Conservation (phyloP, 257 asterid species). For the Salvia miltiorrhiza region DNA sequence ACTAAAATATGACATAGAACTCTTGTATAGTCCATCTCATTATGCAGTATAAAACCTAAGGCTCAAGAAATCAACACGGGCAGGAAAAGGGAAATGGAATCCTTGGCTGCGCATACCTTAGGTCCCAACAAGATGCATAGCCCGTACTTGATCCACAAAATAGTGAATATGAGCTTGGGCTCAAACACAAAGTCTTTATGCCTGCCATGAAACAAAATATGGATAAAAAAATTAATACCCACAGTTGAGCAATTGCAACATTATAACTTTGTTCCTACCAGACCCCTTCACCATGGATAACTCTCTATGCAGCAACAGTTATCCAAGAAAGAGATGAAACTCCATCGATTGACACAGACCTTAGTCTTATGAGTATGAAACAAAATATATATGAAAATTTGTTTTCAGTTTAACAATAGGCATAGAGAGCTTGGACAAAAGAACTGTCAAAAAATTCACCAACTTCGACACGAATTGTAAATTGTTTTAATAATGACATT, state of each 20-base stretch:
- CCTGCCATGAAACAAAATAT: constrained; percentile 36
- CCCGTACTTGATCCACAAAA: constrained; percentile 88
- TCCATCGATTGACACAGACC: not conserved
- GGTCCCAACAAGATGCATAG: constrained; percentile 82
- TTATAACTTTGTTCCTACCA: not conserved
- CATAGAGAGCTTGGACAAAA: not conserved
- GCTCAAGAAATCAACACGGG: not conserved
- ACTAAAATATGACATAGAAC: not conserved
- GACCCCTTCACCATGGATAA: not conserved
- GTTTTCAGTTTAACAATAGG: not conserved
- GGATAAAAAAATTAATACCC: constrained; percentile 10
- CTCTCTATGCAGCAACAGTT: not conserved
- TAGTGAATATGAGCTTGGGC: constrained; percentile 56
- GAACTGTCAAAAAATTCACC: too few relatives aligned
- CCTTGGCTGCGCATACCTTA: constrained; percentile 50
- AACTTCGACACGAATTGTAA: too few relatives aligned
- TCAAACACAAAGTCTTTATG: constrained; percentile 64
- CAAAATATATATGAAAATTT: not conserved
- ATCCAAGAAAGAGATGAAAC: not conserved
- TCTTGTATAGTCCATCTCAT: not conserved
- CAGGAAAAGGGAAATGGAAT: not conserved
- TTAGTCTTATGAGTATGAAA: not conserved
- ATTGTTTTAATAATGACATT: too few relatives aligned
- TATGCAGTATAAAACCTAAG: not conserved
- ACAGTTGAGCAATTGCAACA: not conserved